phyloP scores from a whole-genome alignment of 495 filamentous ascomycete genomes.

The Tuber brumale region DNA sequence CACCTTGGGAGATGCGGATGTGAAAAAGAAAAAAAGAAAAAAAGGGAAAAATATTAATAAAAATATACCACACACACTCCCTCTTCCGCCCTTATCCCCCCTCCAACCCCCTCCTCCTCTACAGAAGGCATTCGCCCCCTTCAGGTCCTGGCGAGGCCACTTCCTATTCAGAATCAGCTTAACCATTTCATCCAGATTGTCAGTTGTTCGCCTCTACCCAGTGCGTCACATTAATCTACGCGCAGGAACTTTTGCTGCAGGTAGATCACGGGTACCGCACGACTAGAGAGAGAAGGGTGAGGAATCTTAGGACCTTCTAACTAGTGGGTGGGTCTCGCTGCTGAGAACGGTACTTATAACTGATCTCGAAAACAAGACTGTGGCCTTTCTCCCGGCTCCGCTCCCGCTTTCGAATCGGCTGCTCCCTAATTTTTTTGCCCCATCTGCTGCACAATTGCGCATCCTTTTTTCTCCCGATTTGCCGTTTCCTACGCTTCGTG shows the following conservation, averaged over 20 bases:
- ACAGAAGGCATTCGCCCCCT: constrained; percentile 12
- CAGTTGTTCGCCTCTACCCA: constrained; percentile 20
- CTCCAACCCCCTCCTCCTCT: constrained; percentile 15
- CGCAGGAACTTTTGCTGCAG: constrained; percentile 40
- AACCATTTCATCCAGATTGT: constrained; percentile 33
- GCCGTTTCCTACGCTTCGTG: constrained; percentile 4
- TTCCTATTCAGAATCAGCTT: constrained; percentile 37
- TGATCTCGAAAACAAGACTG: constrained; percentile 28
- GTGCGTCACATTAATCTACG: constrained; percentile 42
- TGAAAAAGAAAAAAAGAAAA: constrained; percentile 26
- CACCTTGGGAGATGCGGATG: constrained; percentile 15
- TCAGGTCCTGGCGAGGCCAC: constrained; percentile 25
- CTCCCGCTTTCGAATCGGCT: constrained; percentile 25
- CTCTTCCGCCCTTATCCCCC: constrained; percentile 20
- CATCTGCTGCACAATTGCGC: constrained; percentile 32
- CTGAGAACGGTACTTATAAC: constrained; percentile 34
- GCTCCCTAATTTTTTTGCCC: constrained; percentile 23
- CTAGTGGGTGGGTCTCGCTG: constrained; percentile 16
- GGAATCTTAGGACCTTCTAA: constrained; percentile 32
- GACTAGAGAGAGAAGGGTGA: constrained; percentile 29
- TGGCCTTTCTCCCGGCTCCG: constrained; percentile 24
- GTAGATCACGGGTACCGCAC: constrained; percentile 41
- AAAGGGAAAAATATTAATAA: constrained; percentile 5
- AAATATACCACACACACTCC: constrained; percentile 13
- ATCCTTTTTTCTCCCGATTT: constrained; percentile 19